Evolutionary conservation across 192 early-diverging fungal genomes (phyloP).

Genomic region (Diversispora eburnea): DNA sequence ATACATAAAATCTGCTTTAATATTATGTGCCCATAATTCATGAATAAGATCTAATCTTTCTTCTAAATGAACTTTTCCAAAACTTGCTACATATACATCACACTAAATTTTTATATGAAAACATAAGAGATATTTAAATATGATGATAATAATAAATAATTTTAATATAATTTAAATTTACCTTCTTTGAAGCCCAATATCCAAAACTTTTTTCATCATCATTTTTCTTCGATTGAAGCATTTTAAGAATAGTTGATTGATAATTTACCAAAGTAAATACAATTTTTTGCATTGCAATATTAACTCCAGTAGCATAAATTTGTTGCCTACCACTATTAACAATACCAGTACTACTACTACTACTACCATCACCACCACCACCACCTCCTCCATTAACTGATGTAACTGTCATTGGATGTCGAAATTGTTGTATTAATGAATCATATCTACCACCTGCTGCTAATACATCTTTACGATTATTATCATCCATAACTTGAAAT

Average conservation of each 20-base stretch:
- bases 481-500: constrained; percentile 51
- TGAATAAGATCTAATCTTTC: constrained; percentile 74
- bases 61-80: constrained; percentile 66
- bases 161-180: neutral
- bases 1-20: constrained; percentile 79
- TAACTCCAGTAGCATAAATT: constrained; percentile 70
- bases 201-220: constrained; percentile 44
- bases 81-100: constrained; percentile 78
- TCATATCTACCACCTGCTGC: constrained; percentile 56
- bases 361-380: neutral
- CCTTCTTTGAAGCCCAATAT: constrained; percentile 48
- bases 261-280: constrained; percentile 61
- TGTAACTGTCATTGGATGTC: constrained; percentile 39
- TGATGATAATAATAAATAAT: neutral
- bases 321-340: constrained; percentile 26
- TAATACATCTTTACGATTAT: constrained; percentile 50
- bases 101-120: constrained; percentile 60
- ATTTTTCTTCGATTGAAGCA: constrained; percentile 35
- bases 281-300: constrained; percentile 75
- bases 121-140: constrained; percentile 36
- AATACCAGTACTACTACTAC: too few species aligned
- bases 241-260: constrained; percentile 45
- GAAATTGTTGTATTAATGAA: constrained; percentile 50
- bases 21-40: constrained; percentile 74
- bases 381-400: constrained; percentile 25